Evolutionary conservation across 2,329 filamentous ascomycete genomes (phyloP).

Genomic region (Venturia oleaginea): DNA sequence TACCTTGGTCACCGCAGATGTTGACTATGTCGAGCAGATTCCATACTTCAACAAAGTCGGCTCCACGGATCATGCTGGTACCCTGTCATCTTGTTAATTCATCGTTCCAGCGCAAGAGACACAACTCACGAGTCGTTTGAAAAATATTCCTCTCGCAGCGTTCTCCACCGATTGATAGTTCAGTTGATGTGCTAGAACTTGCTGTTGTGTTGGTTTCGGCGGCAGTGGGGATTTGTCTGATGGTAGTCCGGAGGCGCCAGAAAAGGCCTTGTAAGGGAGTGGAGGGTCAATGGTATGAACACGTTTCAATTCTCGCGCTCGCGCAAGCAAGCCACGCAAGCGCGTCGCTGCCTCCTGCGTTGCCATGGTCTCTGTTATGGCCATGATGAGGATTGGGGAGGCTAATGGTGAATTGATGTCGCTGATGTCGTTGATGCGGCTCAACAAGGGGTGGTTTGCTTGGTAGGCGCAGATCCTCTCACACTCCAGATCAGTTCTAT

Average conservation of each 20-base stretch:
- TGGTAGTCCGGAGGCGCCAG: conserved; percentile 23
- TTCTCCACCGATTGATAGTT: conserved; percentile 59
- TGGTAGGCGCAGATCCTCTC: background rate
- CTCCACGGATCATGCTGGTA: conserved; percentile 21
- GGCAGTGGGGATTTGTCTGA: conserved; percentile 17
- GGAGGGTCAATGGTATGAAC: conserved; percentile 34
- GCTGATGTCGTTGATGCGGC: background rate
- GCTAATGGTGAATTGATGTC: background rate
- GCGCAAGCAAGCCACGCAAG: conserved; percentile 32
- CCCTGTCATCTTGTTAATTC: background rate
- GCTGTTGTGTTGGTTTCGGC: conserved; percentile 25
- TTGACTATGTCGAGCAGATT: conserved; percentile 89
- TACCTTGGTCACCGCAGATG: conserved; percentile 73
- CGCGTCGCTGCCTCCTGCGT: conserved; percentile 23
- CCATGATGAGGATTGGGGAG: conserved; percentile 19
- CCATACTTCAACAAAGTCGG: conserved; percentile 78
- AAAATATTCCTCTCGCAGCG: conserved; percentile 38
- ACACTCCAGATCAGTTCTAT: background rate
- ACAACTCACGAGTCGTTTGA: background rate
- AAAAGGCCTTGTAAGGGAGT: conserved; percentile 33
- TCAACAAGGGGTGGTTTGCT: background rate
- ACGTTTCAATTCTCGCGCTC: conserved; percentile 32
- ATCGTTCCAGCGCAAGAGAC: background rate
- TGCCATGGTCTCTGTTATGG: conserved; percentile 20
- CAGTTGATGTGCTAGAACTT: background rate